Base-by-base conservation (phyloP, 306 rosid species). In the Coriaria nepalensis region DNA sequence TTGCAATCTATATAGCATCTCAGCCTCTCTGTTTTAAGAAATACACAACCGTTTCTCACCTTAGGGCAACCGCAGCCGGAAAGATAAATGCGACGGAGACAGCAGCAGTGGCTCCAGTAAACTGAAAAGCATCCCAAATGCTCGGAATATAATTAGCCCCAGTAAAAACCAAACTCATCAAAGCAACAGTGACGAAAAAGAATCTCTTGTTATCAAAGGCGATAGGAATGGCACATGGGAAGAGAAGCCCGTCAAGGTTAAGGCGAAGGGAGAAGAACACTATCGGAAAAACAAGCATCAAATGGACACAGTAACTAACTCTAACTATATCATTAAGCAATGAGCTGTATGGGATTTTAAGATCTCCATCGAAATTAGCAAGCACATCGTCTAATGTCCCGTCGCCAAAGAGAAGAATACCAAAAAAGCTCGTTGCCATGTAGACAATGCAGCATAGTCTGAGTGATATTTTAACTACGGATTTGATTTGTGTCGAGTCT, bases 61-160 rank as follows among this genome's bases (percentile, higher is more conserved):
- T 74, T 38, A 83, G 83, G 9, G 70, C 54, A 13, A 80, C 54
- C 14, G 86, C 86, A 15, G 90, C 78, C 0, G 90, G 86, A 58
- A 80, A 77, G 59, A 80, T 70, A 71, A 62, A 83, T 9, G 82
- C 94, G 40, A 56, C 73, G 4, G 75, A 52, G 45, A 79, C 55
- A 14, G 85, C 63, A 51, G 94, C 76, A 0, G 94, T 79, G 53
- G 94, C 88, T 29, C 88, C 94, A 36, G 85, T 79, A 66, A 79
- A 68, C 72, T 83, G 94, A 40, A 79, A 79, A n/a, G 94, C 94
- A 57, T 74, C 80, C 94, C 86, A 83, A 42, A 83, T 79, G 56
- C 75, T 83, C 34, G 85, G 82, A 37, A 83, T 78, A 63, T 66
- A 79, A 67, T 77, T 76, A 52, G 88, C 85, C 45, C 82, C 88